Percentiles rank a stretch among this genome's conserved stretches.
Conservation (phyloP, 2,329 filamentous ascomycete species). For the Sordariomycetes sp. region DNA sequence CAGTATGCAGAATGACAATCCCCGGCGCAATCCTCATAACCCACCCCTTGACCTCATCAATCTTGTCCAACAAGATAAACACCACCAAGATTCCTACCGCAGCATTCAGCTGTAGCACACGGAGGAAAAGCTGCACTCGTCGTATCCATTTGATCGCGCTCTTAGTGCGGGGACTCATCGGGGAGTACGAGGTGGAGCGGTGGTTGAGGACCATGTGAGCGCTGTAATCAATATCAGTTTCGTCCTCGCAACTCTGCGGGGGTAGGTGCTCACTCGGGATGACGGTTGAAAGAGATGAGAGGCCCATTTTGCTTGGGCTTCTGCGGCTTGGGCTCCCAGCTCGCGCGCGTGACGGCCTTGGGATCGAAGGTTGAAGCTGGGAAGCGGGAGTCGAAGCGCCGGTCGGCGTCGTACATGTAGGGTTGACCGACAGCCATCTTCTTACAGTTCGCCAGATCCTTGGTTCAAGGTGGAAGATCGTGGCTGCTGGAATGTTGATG, state of each 20-base stretch:
- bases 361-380: constrained; percentile 65
- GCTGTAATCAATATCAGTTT: constrained; percentile 19
- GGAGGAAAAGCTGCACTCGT: constrained; percentile 57
- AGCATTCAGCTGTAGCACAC: constrained; percentile 57
- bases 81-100: constrained; percentile 65
- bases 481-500: too few relatives aligned
- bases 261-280: constrained; percentile 64
- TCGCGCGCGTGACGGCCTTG: constrained; percentile 74
- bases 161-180: constrained; percentile 65
- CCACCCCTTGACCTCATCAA: constrained; percentile 59
- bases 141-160: constrained; percentile 60
- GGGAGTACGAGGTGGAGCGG: constrained; percentile 49
- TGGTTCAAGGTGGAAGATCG: too few relatives aligned
- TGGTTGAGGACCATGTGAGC: constrained; percentile 56
- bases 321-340: constrained; percentile 54
- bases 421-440: constrained; percentile 31
- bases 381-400: constrained; percentile 40
- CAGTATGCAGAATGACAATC: constrained; percentile 60
- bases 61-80: constrained; percentile 66
- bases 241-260: background rate
- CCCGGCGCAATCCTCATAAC: constrained; percentile 71
- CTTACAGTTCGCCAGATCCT: too few relatives aligned
- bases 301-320: constrained; percentile 65
- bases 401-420: constrained; percentile 61
- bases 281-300: constrained; percentile 71